These are phyloP conservation scores for Trichoderma atrobrunneum DNA, from an alignment of 2,329 filamentous ascomycete species.

Conservation along the genomic window DNA sequence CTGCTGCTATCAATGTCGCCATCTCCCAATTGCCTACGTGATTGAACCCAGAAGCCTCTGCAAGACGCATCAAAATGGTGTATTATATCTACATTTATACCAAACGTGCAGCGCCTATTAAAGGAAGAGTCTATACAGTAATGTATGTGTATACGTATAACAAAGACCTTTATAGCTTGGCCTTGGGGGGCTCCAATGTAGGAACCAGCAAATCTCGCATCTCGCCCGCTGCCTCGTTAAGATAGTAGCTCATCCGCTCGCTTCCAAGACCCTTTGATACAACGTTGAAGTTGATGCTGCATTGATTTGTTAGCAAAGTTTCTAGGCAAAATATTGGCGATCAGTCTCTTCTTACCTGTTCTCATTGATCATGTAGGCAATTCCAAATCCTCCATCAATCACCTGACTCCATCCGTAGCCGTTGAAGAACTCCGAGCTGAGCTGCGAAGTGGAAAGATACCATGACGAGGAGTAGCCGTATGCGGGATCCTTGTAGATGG, in stretches of 20 bases:
- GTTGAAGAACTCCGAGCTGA: constrained; percentile 97
- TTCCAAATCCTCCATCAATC: constrained; percentile 91
- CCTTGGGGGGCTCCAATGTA: constrained; percentile 74
- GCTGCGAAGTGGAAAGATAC: constrained; percentile 85
- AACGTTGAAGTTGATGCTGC: constrained; percentile 94
- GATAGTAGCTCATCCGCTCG: constrained; percentile 90
- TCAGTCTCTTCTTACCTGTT: constrained; percentile 61
- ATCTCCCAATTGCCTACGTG: not conserved
- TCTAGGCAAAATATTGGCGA: not conserved
- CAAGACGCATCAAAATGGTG: not conserved
- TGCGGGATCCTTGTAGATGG: constrained; percentile 82
- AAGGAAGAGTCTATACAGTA: constrained; percentile 1
- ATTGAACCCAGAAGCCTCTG: not conserved
- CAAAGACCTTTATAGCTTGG: constrained; percentile 68
- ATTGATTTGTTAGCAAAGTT: not conserved
- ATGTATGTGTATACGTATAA: not conserved
- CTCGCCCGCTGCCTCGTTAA: constrained; percentile 90
- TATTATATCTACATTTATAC: constrained; percentile 1
- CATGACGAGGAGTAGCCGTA: constrained; percentile 81
- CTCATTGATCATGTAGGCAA: constrained; percentile 99
- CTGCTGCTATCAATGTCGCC: not conserved
- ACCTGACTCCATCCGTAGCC: constrained; percentile 99
- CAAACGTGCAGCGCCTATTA: not conserved
- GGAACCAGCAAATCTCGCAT: constrained; percentile 82
- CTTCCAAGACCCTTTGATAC: constrained; percentile 90